Percentiles rank a stretch among this genome's conserved stretches.
phyloP scores from a whole-genome alignment of 371 early-diverging fungal genomes.

The Funneliformis caledonium region DNA sequence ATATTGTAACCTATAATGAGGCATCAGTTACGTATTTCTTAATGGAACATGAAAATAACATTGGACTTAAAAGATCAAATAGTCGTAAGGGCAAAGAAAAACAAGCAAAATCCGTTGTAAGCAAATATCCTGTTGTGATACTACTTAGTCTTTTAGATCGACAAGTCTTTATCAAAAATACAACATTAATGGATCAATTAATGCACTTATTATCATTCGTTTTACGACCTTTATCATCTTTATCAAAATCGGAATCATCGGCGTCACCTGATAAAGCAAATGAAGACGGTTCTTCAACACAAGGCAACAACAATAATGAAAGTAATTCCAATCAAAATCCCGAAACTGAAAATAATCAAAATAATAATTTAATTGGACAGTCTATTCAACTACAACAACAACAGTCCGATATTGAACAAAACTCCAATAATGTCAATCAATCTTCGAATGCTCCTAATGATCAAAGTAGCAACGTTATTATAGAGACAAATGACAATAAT shows the following conservation, averaged over 20 bases:
- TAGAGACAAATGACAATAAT: constrained; percentile 3
- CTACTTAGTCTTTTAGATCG: constrained; percentile 85
- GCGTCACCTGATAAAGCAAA: constrained; percentile 39
- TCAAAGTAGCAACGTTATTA: not conserved
- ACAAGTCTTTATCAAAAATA: constrained; percentile 75
- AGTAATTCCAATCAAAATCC: constrained; percentile 38
- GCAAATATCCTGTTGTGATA: constrained; percentile 85
- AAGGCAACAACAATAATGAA: not conserved
- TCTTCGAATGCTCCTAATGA: not conserved
- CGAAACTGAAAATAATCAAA: constrained; percentile 46
- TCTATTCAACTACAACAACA: not conserved
- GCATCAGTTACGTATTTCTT: constrained; percentile 75
- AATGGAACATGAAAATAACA: constrained; percentile 70
- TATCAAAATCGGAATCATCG: constrained; percentile 55
- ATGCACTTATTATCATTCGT: constrained; percentile 84
- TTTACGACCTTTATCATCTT: constrained; percentile 69
- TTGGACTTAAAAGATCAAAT: constrained; percentile 54
- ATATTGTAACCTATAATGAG: constrained; percentile 71
- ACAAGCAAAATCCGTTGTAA: constrained; percentile 57
- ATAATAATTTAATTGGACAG: constrained; percentile 36
- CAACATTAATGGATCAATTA: constrained; percentile 83
- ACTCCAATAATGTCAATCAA: constrained; percentile 2
- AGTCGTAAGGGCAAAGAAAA: constrained; percentile 74
- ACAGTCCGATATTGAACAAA: not conserved
- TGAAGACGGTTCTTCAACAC: not conserved